Evolutionary conservation across 495 filamentous ascomycete species (phyloP).

Genomic region (Viridothelium virens): DNA sequence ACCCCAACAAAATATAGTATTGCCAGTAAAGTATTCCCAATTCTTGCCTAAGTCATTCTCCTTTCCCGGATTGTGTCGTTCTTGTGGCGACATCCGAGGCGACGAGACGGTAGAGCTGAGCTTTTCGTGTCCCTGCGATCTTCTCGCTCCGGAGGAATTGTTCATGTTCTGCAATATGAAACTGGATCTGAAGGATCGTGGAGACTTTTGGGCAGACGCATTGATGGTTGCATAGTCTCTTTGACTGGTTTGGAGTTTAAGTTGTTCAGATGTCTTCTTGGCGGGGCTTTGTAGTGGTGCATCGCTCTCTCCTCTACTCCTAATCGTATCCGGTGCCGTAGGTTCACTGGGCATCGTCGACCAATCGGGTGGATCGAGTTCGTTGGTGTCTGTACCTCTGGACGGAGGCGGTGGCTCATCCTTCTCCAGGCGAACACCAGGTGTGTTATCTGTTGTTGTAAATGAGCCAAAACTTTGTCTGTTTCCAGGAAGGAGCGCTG

Average conservation of each 20-base stretch:
- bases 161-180: conserved; percentile 42
- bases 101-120: conserved; percentile 70
- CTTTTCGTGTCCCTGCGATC: conserved; percentile 59
- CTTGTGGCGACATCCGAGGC: conserved; percentile 43
- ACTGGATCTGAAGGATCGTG: conserved; percentile 63
- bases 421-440: conserved; percentile 4
- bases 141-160: conserved; percentile 31
- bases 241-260: conserved; percentile 50
- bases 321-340: conserved; percentile 54
- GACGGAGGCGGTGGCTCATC: conserved; percentile 57
- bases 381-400: conserved; percentile 71
- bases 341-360: conserved; percentile 69
- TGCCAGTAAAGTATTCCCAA: conserved; percentile 86
- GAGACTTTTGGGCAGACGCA: conserved; percentile 49
- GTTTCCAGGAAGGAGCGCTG: conserved; percentile 8
- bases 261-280: conserved; percentile 44
- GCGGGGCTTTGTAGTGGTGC: conserved; percentile 57
- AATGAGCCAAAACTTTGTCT: conserved; percentile 27
- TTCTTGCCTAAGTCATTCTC: conserved; percentile 56
- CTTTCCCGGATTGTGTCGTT: conserved; percentile 7
- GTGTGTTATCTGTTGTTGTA: conserved; percentile 16
- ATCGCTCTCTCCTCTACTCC: conserved; percentile 66
- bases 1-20: conserved; percentile 78
- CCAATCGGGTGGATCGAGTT: conserved; percentile 39
- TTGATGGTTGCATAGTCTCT: conserved; percentile 3